A percentile compares a stretch with the other conserved stretches of the same genome.
These are phyloP conservation scores for Coffea canephora DNA, from an alignment of 257 asterid genomes.

Conservation along the genomic window DNA sequence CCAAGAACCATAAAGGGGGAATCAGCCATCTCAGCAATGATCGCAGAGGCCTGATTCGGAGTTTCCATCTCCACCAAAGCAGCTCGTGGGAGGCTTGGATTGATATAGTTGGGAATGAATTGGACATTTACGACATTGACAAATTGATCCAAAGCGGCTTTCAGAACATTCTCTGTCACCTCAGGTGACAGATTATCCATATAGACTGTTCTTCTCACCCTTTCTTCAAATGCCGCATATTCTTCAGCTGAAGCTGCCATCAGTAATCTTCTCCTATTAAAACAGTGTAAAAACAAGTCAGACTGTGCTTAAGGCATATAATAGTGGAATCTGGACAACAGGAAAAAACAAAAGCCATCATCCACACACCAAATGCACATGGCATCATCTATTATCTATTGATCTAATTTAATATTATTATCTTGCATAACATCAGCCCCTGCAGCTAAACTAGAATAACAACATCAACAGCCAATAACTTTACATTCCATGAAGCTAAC, in stretches of 20 bases:
- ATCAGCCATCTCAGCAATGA: conserved; percentile 33
- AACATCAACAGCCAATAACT: neutral
- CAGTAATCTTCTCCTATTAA: neutral
- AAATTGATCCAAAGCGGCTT: conserved; percentile 71
- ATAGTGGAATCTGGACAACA: neutral
- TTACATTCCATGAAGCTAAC: neutral
- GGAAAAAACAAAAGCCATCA: neutral
- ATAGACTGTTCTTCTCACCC: conserved; percentile 56
- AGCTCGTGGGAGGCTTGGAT: conserved; percentile 41
- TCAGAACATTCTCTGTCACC: conserved; percentile 53
- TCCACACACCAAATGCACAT: neutral
- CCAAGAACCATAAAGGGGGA: conserved; percentile 73
- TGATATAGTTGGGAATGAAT: conserved; percentile 52
- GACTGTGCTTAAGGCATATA: neutral
- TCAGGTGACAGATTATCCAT: conserved; percentile 61
- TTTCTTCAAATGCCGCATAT: conserved; percentile 60
- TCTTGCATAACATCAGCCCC: neutral
- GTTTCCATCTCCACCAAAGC: conserved; percentile 81
- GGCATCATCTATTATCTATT: neutral
- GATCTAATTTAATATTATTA: neutral
- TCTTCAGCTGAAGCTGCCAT: conserved; percentile 44
- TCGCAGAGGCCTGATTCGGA: conserved; percentile 41
- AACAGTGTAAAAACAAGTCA: neutral
- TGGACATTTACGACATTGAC: conserved; percentile 55
- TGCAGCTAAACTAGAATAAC: neutral